These are phyloP conservation scores for Tremella mesenterica DNA, from an alignment of 768 basidiomycete genomes.

Conservation along the genomic window DNA sequence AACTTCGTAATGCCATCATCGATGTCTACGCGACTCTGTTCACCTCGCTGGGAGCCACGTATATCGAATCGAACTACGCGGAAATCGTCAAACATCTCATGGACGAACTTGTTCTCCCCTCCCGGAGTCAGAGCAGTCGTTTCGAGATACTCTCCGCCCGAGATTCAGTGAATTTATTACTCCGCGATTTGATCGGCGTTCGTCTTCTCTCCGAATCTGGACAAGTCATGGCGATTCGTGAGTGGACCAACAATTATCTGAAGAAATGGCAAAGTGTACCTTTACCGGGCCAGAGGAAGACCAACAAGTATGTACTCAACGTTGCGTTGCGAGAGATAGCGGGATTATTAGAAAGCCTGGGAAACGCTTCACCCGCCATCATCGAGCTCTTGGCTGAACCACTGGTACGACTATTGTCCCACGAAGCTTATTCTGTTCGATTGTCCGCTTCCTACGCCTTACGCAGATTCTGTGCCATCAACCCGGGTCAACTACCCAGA, in stretches of 20 bases:
- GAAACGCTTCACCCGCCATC: conserved; percentile 81
- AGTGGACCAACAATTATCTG: conserved; percentile 68
- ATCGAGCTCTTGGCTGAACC: conserved; percentile 84
- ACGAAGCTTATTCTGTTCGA: conserved; percentile 80
- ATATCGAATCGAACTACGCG: conserved; percentile 74
- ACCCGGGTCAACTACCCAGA: conserved; percentile 73
- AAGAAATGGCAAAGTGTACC: conserved; percentile 80
- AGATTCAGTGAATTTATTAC: conserved; percentile 63
- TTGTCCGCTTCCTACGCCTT: conserved; percentile 79
- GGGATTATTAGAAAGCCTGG: conserved; percentile 75
- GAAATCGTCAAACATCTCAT: conserved; percentile 70
- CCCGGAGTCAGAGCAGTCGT: conserved; percentile 50
- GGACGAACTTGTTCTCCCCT: conserved; percentile 61
- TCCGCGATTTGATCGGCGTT: conserved; percentile 78
- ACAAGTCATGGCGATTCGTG: conserved; percentile 82
- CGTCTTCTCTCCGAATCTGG: conserved; percentile 87
- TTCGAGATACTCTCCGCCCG: conserved; percentile 69
- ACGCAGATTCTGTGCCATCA: conserved; percentile 80
- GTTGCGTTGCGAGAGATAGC: conserved; percentile 75
- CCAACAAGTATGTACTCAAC: conserved; percentile 59
- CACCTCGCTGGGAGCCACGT: conserved; percentile 61
- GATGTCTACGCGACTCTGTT: conserved; percentile 78
- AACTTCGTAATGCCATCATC: conserved; percentile 73
- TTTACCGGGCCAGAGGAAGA: conserved; percentile 73
- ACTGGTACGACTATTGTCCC: conserved; percentile 70